phyloP scores from a whole-genome alignment of 495 filamentous ascomycete genomes.

The Aspergillus sclerotiicarbonarius region DNA sequence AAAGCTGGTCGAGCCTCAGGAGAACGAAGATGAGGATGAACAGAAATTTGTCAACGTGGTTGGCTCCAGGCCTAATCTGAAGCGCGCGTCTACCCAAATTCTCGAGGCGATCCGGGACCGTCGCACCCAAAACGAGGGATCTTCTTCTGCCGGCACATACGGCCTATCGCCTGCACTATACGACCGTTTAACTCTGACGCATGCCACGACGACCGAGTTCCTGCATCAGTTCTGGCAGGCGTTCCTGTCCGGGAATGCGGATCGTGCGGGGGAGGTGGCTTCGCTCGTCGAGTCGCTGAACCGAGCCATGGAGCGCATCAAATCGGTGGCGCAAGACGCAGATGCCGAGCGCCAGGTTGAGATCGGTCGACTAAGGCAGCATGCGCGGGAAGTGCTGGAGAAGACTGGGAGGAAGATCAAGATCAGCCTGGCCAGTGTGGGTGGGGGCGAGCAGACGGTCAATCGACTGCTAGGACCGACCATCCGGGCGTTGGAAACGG shows the following conservation, averaged over 20 bases:
- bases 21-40: constrained; percentile 54
- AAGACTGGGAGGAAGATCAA: constrained; percentile 67
- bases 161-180: constrained; percentile 65
- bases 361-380: constrained; percentile 58
- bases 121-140: constrained; percentile 33
- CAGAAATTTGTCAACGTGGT: constrained; percentile 40
- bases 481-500: constrained; percentile 61
- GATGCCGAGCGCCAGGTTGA: constrained; percentile 65
- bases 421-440: constrained; percentile 60
- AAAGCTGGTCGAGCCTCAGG: constrained; percentile 56
- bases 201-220: constrained; percentile 91
- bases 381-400: constrained; percentile 64
- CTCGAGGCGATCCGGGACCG: constrained; percentile 45
- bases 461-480: constrained; percentile 71
- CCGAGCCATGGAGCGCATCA: constrained; percentile 73
- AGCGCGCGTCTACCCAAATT: constrained; percentile 41
- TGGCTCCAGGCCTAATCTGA: constrained; percentile 36
- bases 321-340: constrained; percentile 75
- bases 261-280: constrained; percentile 70
- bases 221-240: constrained; percentile 93
- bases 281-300: constrained; percentile 75
- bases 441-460: constrained; percentile 74
- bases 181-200: constrained; percentile 75
- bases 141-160: constrained; percentile 44
- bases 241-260: constrained; percentile 79